These are phyloP conservation scores for Schwanniomyces vanrijiae DNA, from an alignment of 805 yeast genomes.

Conservation along the genomic window DNA sequence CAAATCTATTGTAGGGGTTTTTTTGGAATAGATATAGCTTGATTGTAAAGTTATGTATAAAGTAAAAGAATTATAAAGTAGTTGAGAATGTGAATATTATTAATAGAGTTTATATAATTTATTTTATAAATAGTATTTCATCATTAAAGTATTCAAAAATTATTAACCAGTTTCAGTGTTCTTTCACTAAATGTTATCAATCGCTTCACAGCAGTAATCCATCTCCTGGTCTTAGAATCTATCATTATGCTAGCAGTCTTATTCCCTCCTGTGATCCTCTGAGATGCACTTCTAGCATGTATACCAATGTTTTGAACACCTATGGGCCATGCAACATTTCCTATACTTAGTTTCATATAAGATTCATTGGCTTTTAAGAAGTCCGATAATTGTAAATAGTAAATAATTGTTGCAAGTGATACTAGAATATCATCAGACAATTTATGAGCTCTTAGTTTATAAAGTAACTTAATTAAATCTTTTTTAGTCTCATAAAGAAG, in stretches of 20 bases:
- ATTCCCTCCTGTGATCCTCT: slow-evolving; percentile 51
- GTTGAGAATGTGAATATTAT: too few relatives aligned
- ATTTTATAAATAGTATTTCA: too few relatives aligned
- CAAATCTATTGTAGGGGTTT: too few relatives aligned
- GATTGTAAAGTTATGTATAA: too few relatives aligned
- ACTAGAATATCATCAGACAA: slow-evolving; percentile 48
- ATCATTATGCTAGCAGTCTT: slow-evolving; percentile 70
- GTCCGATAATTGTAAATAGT: slow-evolving; percentile 56
- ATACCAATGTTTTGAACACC: slow-evolving; percentile 81
- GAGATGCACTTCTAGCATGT: slow-evolving; percentile 68
- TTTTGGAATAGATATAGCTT: too few relatives aligned
- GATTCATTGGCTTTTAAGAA: slow-evolving; percentile 59
- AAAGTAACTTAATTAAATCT: slow-evolving; percentile 53
- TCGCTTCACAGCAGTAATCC: slow-evolving; percentile 77
- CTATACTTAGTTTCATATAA: slow-evolving; percentile 75
- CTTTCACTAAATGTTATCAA: slow-evolving; percentile 57
- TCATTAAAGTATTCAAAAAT: too few relatives aligned
- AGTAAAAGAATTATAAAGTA: too few relatives aligned
- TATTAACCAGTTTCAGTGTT: slow-evolving; percentile 3
- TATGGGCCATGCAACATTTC: slow-evolving; percentile 91
- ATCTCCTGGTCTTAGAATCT: slow-evolving; percentile 69
- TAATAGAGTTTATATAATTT: too few relatives aligned
- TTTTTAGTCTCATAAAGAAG: slow-evolving; percentile 34
- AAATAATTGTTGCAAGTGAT: slow-evolving; percentile 58
- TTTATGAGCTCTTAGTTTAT: slow-evolving; percentile 31